Evolutionary conservation across 768 basidiomycete species (phyloP), one percentile per base, ranked within the genome.

Genomic region (Amanita thiersii): DNA sequence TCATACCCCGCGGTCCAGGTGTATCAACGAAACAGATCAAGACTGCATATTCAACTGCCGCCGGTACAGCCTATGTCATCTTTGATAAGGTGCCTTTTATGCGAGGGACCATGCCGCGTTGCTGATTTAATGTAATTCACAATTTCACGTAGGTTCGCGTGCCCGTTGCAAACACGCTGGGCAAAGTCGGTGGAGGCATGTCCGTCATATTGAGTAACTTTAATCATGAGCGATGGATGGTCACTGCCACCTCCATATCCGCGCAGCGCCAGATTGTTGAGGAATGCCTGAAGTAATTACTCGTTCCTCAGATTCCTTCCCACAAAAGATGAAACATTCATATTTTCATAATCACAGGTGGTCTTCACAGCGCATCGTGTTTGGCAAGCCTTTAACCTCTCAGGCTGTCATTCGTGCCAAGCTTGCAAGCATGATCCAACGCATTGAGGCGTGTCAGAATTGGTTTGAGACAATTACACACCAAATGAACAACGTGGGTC

Each of bases 151-250:
- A 66, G 62, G 69, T 78, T 48, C 83, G 86, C 39, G 91, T 94
- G 0, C 91, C 93, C 0, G 69, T 86, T 6, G 74, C 81, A 33
- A 81, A 97, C 56, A 88, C 86, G 37, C 75, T 98, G n/a, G 94
- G 94, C 6, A 68, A 79, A 50, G 78, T 86, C 44, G 86, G 90
- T 40, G 75, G 76, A 33, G 94, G 94, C 34, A 73, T 97, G 69
- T 72, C 77, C 39, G 79, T 86, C 46, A 85, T 87, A 43, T 65
- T 93, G 15, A 82, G 75, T 55, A 90, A 90, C 63, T 89, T 90
- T 59, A 89, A 91, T 54, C 87, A 90, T 55, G 88, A 90, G 54
- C 75, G 88, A 39, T 89, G 86, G 87, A 87, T 90, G 81, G 83
- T 90, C 43, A 72, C 73, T 21, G 72, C 72, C 40, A 78, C 75